Evolutionary conservation across 768 basidiomycete species (phyloP), one percentile per base, ranked within the genome.

Genomic region (Multifurca ochricompacta): DNA sequence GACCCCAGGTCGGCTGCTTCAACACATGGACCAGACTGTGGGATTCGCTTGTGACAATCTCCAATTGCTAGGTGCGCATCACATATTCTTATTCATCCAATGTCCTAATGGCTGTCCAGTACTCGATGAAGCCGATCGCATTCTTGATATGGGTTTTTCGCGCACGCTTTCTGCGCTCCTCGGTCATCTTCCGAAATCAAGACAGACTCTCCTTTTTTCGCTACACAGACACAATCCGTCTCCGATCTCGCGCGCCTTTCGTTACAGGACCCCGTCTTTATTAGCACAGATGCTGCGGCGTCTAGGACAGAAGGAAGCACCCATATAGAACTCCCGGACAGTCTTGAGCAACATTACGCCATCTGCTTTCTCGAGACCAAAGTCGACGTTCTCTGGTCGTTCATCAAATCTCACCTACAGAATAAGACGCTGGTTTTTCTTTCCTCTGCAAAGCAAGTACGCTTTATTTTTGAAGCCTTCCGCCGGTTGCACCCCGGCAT

Each of bases 1-100:
- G 2, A 98, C 95, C 4, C 95, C 95, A 4, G 95, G 95, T 23
- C 79, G 95, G 41, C 73, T 99, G 39, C 73, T 99, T 41, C 96
- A 99, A 63, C 96, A 99, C 68, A 88, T 99, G 86, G 96, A 98
- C 66, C 93, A 97, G 69, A 98, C 96, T 3, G 79, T 93, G 50
- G 94, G 94, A 1, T 96, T 99, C 59, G 92, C 93, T 54, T 82
- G 83, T 25, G 85, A 87, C 59, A 91, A 91, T 64, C 71, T 99
- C n/a, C 93, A 97, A 67, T 65, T 94, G 30, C 79, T 99, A 18
- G 86, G 92, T 90, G 60, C 55, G 87, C 73, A 4, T 39, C 23
- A 48, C 23, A 16, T 28, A 32, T 47, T 13, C 6, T 28, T 46
- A 43, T 34, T 3, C 28, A 11, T 19, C 16, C 35, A 32, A 31